A percentile compares a stretch with the other conserved stretches of the same genome.
Evolutionary conservation across 1,139 yeast species (phyloP).

Genomic region (Yamadazyma spencermartinsiae): DNA sequence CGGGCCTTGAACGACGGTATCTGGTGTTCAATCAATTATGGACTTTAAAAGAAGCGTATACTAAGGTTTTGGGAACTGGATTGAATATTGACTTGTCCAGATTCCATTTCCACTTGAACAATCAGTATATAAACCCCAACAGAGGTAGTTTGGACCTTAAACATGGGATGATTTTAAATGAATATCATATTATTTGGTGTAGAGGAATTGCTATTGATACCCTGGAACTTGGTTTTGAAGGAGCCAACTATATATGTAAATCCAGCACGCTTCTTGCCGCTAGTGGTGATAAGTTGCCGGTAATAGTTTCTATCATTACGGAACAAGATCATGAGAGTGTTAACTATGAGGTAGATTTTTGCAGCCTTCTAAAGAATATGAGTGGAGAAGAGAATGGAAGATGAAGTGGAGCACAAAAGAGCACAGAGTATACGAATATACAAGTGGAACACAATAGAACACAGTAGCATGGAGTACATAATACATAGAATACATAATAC

Average conservation of each 20-base stretch:
- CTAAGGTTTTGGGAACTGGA: slow-evolving; percentile 64
- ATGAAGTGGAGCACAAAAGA: not conserved
- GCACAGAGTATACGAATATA: no score
- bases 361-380: not conserved
- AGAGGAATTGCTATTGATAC: slow-evolving; percentile 2
- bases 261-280: not conserved
- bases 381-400: no score
- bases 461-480: not conserved
- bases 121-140: not conserved
- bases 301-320: slow-evolving; percentile 26
- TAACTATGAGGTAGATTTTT: not conserved
- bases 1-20: slow-evolving; percentile 22
- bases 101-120: slow-evolving; percentile 16
- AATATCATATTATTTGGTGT: slow-evolving; percentile 4
- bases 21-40: slow-evolving; percentile 54
- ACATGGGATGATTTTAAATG: not conserved
- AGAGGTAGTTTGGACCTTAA: slow-evolving; percentile 5
- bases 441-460: no score
- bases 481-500: not conserved
- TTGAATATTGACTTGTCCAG: slow-evolving; percentile 50
- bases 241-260: not conserved
- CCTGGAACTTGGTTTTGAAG: not conserved
- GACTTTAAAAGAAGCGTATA: slow-evolving; percentile 74
- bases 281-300: slow-evolving; percentile 20
- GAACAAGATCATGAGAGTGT: slow-evolving; percentile 10